phyloP scores from a whole-genome alignment of 1,284 basidiomycete genomes.

The Pseudozyma tsukubaensis region DNA sequence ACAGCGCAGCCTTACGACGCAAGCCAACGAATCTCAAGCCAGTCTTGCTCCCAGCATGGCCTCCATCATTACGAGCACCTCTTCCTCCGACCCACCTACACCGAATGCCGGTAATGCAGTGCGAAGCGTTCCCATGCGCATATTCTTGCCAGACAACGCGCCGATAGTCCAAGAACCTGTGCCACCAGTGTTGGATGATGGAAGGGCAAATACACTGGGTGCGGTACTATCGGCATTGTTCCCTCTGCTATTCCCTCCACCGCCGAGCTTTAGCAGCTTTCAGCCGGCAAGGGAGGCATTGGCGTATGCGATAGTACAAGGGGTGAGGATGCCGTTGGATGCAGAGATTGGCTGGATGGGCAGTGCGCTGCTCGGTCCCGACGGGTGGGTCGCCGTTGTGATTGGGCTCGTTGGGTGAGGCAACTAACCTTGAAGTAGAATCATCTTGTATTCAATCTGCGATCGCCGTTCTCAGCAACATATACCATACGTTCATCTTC shows the following conservation, averaged over 20 bases:
- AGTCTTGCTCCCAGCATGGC: constrained; percentile 41
- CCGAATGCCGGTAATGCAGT: constrained; percentile 19
- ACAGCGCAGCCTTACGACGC: constrained; percentile 38
- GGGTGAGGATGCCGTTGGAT: constrained; percentile 85
- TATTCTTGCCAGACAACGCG: constrained; percentile 86
- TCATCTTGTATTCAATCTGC: too few species aligned
- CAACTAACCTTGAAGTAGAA: too few species aligned
- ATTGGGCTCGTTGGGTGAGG: constrained; percentile 26
- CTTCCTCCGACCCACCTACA: constrained; percentile 32
- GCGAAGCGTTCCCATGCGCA: constrained; percentile 74
- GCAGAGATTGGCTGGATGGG: constrained; percentile 93
- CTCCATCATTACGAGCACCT: constrained; percentile 38
- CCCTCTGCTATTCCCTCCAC: constrained; percentile 71
- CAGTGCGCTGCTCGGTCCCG: constrained; percentile 86
- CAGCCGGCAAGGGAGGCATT: constrained; percentile 62
- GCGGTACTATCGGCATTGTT: constrained; percentile 69
- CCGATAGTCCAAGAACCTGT: constrained; percentile 89
- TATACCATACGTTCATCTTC: too few species aligned
- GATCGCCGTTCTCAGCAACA: too few species aligned
- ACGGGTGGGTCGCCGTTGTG: constrained; percentile 78
- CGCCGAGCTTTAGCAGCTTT: constrained; percentile 52
- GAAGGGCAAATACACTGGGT: constrained; percentile 71
- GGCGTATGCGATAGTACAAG: constrained; percentile 80
- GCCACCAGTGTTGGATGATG: constrained; percentile 73
- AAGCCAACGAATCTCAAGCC: constrained; percentile 41